These are phyloP conservation scores for Diutina sp. DNA, from an alignment of 1,139 yeast species.

Conservation along the genomic window DNA sequence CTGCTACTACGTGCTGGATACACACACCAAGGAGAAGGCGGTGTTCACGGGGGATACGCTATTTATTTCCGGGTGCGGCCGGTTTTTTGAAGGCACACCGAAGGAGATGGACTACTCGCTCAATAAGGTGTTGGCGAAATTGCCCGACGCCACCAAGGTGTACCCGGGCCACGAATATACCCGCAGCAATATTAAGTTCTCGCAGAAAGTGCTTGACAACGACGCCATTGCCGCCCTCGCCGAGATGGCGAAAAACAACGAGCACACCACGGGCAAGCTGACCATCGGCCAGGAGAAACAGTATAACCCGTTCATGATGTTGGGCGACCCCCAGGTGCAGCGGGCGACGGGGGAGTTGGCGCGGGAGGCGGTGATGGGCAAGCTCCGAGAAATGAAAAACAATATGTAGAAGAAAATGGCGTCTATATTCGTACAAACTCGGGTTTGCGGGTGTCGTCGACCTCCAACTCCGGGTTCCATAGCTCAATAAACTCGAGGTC, in stretches of 20 bases:
- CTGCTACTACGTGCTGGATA: slow-evolving; percentile 67
- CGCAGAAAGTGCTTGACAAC: slow-evolving; percentile 46
- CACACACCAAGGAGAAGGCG: slow-evolving; percentile 45
- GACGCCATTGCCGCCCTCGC: slow-evolving; percentile 42
- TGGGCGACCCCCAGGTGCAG: slow-evolving; percentile 44
- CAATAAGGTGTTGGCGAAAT: slow-evolving; percentile 37
- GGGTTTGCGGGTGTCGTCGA: background rate
- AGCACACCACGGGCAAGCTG: slow-evolving; percentile 70
- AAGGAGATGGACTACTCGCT: slow-evolving; percentile 67
- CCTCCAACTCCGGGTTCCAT: slow-evolving; percentile 31
- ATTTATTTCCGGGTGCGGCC: slow-evolving; percentile 90
- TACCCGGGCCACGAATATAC: slow-evolving; percentile 98
- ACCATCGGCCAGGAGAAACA: slow-evolving; percentile 73
- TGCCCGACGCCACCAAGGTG: slow-evolving; percentile 62
- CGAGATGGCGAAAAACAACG: slow-evolving; percentile 38
- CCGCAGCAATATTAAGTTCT: slow-evolving; percentile 63
- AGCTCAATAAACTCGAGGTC: slow-evolving; percentile 58
- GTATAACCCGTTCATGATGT: slow-evolving; percentile 84
- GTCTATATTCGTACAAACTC: background rate
- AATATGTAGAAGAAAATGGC: slow-evolving; percentile 15
- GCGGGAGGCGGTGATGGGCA: slow-evolving; percentile 46
- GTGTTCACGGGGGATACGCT: slow-evolving; percentile 95
- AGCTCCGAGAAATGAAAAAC: slow-evolving; percentile 62
- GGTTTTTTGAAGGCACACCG: slow-evolving; percentile 89
- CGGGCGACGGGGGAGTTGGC: slow-evolving; percentile 25